Evolutionary conservation across 257 asterid species (phyloP), one percentile per base, ranked within the genome.

Genomic region (Apocynum venetum): DNA sequence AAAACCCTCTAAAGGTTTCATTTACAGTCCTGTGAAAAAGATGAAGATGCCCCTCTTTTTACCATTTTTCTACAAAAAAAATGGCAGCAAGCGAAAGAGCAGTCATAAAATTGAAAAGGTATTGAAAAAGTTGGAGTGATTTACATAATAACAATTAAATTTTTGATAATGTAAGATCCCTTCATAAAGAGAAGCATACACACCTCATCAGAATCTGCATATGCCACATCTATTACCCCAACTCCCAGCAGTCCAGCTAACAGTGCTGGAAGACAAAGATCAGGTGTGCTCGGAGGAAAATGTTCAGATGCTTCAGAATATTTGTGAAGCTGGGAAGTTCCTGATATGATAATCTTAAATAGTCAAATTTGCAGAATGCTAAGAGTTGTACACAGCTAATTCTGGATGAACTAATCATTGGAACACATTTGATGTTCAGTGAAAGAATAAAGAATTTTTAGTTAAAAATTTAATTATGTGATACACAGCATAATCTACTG

Each of bases 161-260:
- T 63, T 25, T 4, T 10, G 46, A 63, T 35, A 66, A 68, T 15
- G 38, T 3, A 43, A 43, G 52, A 44, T 68, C 17, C 73, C 1
- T 68, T 17, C 40, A 51, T 19, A 77, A 49, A 57, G 14, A 67
- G 7, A 13, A 10, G 53, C 69, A 72, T 46, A 72, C 88, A 47
- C 43, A 89, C 98, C 97, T 89, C 95, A 75, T 71, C 81, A 43
- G 91, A 71, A 79, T 94, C 96, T 44, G 97, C 96, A 82, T 86
- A 86, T 13, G 92, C 90, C 76, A 89, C 85, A 71, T 87, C 88
- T 38, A 84, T 75, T 59, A 84, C 59, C 69, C 96, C 92, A 85
- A 84, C 82, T 80, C 97, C 98, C 81, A 94, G 84, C 71, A 92
- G 68, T 73, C 96, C 97, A 84, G 96, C 92, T 63, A 94, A 84